A percentile compares a stretch with the other conserved stretches of the same genome.
Conservation (phyloP, 2,329 filamentous ascomycete genomes). For the Trichoderma breve region DNA sequence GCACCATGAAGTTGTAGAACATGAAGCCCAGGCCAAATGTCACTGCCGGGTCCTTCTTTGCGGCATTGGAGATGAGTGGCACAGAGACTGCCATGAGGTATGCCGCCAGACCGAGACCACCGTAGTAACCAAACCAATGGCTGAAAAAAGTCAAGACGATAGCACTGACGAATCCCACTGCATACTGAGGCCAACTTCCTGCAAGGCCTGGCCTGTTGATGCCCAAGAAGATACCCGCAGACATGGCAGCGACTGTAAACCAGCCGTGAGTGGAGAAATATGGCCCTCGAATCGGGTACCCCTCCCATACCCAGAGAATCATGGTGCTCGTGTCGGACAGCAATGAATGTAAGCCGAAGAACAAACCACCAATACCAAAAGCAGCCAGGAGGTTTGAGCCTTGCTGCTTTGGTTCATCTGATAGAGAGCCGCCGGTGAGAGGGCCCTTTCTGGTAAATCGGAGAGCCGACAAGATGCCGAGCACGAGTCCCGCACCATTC, state of each 20-base stretch:
- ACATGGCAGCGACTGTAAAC: constrained; percentile 84
- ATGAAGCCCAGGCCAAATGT: constrained; percentile 89
- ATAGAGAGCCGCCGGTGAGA: constrained; percentile 40
- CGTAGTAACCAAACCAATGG: constrained; percentile 89
- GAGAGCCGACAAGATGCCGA: constrained; percentile 74
- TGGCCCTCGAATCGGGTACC: constrained; percentile 86
- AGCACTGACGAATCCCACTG: constrained; percentile 74
- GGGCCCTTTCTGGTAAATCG: constrained; percentile 69
- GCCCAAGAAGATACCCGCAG: constrained; percentile 72
- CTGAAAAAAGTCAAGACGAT: constrained; percentile 71
- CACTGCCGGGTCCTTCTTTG: constrained; percentile 70
- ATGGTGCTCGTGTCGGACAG: constrained; percentile 97
- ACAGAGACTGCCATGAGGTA: constrained; percentile 82
- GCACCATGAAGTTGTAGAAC: constrained; percentile 86
- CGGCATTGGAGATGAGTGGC: constrained; percentile 71
- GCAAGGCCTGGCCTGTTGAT: constrained; percentile 68
- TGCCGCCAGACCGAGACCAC: constrained; percentile 69
- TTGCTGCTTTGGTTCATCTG: constrained; percentile 40
- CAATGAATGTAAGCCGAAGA: constrained; percentile 89
- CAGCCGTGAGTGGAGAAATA: constrained; percentile 87
- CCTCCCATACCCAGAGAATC: constrained; percentile 98
- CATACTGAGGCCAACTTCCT: constrained; percentile 76
- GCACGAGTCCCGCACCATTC: constrained; percentile 77
- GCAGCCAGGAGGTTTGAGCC: constrained; percentile 71
- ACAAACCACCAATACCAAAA: constrained; percentile 74